Conservation (phyloP, 2,329 filamentous ascomycete species). For the Xylaria digitata region DNA sequence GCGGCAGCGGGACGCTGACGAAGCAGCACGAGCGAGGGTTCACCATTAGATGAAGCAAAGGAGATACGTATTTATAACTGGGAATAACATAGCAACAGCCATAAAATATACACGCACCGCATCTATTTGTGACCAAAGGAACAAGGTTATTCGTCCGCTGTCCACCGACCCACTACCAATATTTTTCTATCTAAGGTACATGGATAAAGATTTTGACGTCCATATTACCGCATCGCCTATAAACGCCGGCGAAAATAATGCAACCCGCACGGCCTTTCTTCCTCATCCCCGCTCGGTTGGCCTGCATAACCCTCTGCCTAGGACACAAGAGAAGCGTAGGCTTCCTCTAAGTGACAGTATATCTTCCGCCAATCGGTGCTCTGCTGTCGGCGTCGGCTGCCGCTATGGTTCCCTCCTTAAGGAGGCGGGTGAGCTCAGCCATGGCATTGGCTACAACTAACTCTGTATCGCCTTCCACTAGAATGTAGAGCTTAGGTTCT, state of each 20-base stretch:
- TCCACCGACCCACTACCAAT: neutral
- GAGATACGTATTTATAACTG: neutral
- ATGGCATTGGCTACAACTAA: constrained; percentile 90
- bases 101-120: neutral
- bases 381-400: constrained; percentile 88
- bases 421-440: constrained; percentile 84
- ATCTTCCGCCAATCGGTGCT: constrained; percentile 82
- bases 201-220: neutral
- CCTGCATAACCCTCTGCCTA: constrained; percentile 1
- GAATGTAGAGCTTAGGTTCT: constrained; percentile 95
- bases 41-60: constrained; percentile 61
- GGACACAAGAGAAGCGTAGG: neutral
- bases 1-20: constrained; percentile 74
- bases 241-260: constrained; percentile 20
- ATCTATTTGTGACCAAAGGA: neutral
- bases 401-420: constrained; percentile 91
- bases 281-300: neutral
- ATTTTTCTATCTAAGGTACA: constrained; percentile 1
- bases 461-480: constrained; percentile 97
- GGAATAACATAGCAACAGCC: neutral
- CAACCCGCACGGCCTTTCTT: neutral
- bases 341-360: constrained; percentile 78
- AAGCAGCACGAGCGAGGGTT: constrained; percentile 64
- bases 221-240: constrained; percentile 11
- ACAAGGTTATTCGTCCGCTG: neutral